Percentiles rank a stretch among this genome's conserved stretches.
phyloP scores from a whole-genome alignment of 2,329 filamentous ascomycete species.

The Alternaria panax region DNA sequence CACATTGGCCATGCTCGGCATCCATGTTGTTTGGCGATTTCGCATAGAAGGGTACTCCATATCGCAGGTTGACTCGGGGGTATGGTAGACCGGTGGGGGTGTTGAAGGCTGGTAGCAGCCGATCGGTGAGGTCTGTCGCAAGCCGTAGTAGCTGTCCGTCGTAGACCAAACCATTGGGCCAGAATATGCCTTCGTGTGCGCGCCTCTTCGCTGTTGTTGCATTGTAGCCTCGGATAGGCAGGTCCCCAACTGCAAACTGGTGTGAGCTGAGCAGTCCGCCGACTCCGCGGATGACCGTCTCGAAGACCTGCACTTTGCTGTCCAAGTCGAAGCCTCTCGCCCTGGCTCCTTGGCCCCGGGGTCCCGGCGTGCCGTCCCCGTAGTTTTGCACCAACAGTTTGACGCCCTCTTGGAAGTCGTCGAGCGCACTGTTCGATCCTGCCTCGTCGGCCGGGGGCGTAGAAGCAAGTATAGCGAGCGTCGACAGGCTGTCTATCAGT shows the following conservation, averaged over 20 bases:
- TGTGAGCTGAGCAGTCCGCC: slow-evolving; percentile 92
- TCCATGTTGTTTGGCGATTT: slow-evolving; percentile 80
- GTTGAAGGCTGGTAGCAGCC: slow-evolving; percentile 90
- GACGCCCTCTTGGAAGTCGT: slow-evolving; percentile 80
- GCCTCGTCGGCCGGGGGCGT: slow-evolving; percentile 64
- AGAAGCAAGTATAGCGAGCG: slow-evolving; percentile 89
- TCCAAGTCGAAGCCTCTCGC: slow-evolving; percentile 89
- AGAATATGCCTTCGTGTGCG: slow-evolving; percentile 62
- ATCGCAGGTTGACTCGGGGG: slow-evolving; percentile 87
- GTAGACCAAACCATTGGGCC: slow-evolving; percentile 81
- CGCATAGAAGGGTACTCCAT: slow-evolving; percentile 90
- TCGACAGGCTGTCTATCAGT: slow-evolving; percentile 92
- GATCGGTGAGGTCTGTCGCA: slow-evolving; percentile 81
- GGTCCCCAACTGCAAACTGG: slow-evolving; percentile 86
- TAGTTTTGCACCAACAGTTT: slow-evolving; percentile 79
- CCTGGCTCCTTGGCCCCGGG: slow-evolving; percentile 72
- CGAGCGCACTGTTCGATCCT: slow-evolving; percentile 60
- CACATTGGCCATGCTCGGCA: slow-evolving; percentile 57
- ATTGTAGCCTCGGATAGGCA: slow-evolving; percentile 83
- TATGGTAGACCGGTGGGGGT: slow-evolving; percentile 92
- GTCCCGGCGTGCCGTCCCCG: slow-evolving; percentile 78
- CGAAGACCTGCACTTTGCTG: slow-evolving; percentile 98
- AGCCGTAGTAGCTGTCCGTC: slow-evolving; percentile 90
- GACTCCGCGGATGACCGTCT: slow-evolving; percentile 93
- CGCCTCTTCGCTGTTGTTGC: slow-evolving; percentile 54